Evolutionary conservation across 306 rosid genomes (phyloP).

Genomic region (Fragaria nilgerrensis): DNA sequence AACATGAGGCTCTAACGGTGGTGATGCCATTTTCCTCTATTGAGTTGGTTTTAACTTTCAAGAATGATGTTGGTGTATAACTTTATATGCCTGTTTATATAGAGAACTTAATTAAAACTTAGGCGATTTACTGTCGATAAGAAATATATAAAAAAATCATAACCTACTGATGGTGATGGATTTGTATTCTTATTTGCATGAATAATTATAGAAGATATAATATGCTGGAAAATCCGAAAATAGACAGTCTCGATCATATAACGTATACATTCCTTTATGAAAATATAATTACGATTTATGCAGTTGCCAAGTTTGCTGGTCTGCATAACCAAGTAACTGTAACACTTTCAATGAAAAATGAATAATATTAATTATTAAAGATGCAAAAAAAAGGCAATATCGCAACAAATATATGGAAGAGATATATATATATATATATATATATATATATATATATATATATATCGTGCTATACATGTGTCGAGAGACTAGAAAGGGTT

Average conservation of each 20-base stretch:
- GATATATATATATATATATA: too few relatives aligned
- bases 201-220: not conserved
- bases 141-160: not conserved
- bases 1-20: constrained; percentile 5
- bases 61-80: too few relatives aligned
- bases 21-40: not conserved
- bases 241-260: not conserved
- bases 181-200: not conserved
- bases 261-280: not conserved
- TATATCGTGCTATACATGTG: too few relatives aligned
- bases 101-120: not conserved
- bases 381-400: too few relatives aligned
- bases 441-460: too few relatives aligned
- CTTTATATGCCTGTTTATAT: not conserved
- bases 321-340: not conserved
- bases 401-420: not conserved
- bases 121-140: not conserved
- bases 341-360: not conserved
- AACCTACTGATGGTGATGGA: not conserved
- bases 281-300: not conserved
- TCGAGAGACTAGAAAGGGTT: too few relatives aligned
- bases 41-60: too few relatives aligned
- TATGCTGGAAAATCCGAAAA: not conserved
- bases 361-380: not conserved
- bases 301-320: not conserved